These are phyloP conservation scores for Aspergillus carbonarius DNA, from an alignment of 2,329 filamentous ascomycete species.

Conservation along the genomic window DNA sequence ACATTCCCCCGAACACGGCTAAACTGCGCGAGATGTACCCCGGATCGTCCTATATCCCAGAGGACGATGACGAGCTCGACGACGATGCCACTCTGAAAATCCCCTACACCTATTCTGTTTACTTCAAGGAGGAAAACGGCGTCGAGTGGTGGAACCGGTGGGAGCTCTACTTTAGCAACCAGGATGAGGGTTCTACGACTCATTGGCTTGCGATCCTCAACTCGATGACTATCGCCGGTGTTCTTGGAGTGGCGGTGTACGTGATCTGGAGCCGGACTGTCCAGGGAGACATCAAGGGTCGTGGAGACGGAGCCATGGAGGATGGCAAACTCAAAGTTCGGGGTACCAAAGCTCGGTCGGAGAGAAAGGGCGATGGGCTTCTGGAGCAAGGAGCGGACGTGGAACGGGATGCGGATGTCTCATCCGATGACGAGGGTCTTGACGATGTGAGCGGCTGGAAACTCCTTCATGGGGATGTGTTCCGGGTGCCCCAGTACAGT, in stretches of 20 bases:
- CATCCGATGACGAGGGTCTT: slow-evolving; percentile 68
- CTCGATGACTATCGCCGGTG: slow-evolving; percentile 76
- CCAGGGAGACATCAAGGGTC: slow-evolving; percentile 73
- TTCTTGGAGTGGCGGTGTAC: slow-evolving; percentile 74
- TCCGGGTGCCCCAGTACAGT: slow-evolving; percentile 69
- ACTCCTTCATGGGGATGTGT: slow-evolving; percentile 82
- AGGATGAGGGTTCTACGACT: slow-evolving; percentile 75
- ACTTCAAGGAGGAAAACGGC: slow-evolving; percentile 78
- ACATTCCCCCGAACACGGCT: slow-evolving; percentile 64
- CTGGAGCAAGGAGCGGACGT: slow-evolving; percentile 59
- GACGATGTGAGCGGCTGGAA: slow-evolving; percentile 90
- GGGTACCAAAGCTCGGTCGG: slow-evolving; percentile 42
- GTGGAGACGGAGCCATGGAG: slow-evolving; percentile 65
- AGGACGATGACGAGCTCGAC: slow-evolving; percentile 58
- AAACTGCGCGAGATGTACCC: slow-evolving; percentile 55
- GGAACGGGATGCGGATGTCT: slow-evolving; percentile 55
- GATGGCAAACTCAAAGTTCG: slow-evolving; percentile 61
- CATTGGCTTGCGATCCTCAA: slow-evolving; percentile 90
- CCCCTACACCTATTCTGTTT: slow-evolving; percentile 86
- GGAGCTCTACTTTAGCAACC: slow-evolving; percentile 87
- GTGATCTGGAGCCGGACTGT: slow-evolving; percentile 80
- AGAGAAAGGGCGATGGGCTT: slow-evolving; percentile 57
- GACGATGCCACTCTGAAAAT: slow-evolving; percentile 68
- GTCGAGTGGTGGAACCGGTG: slow-evolving; percentile 82
- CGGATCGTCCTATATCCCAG: slow-evolving; percentile 60